Evolutionary conservation across 768 basidiomycete species (phyloP).

Genomic region (Lactarius trivialis): DNA sequence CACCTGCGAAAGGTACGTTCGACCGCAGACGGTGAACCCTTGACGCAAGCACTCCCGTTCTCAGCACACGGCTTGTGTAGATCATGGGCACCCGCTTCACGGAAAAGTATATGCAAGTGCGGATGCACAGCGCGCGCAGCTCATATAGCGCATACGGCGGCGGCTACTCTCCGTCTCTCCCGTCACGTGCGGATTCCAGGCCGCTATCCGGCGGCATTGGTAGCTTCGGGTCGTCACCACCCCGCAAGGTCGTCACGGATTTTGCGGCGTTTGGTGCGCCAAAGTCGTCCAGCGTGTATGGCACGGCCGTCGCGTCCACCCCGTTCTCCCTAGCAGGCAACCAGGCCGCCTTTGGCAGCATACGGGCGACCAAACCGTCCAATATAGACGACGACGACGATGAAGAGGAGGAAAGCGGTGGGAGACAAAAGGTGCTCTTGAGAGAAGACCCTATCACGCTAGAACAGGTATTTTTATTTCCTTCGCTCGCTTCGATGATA

Average conservation of each 20-base stretch:
- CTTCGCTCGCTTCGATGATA: conserved; percentile 10
- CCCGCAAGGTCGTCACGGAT: conserved; percentile 80
- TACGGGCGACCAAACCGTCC: conserved; percentile 40
- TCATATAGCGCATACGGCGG: conserved; percentile 48
- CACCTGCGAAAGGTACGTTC: conserved; percentile 66
- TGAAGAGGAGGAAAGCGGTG: conserved; percentile 47
- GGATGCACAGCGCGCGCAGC: conserved; percentile 50
- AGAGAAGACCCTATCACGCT: conserved; percentile 81
- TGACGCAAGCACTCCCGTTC: not conserved
- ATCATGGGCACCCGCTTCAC: conserved; percentile 95
- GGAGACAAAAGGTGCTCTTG: conserved; percentile 68
- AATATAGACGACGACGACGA: conserved; percentile 67
- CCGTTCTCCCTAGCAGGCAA: conserved; percentile 75
- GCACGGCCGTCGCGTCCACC: conserved; percentile 73
- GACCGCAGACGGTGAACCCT: not conserved
- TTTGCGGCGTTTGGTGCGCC: conserved; percentile 83
- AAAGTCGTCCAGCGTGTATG: conserved; percentile 70
- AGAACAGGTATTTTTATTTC: conserved; percentile 65
- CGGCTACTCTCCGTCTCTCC: conserved; percentile 46
- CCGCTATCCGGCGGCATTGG: conserved; percentile 36
- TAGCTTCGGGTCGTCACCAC: conserved; percentile 28
- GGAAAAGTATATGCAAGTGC: conserved; percentile 84
- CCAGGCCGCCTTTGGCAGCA: conserved; percentile 79
- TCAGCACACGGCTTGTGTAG: conserved; percentile 36
- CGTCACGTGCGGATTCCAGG: conserved; percentile 35